Percentiles rank a stretch among this genome's conserved stretches.
Evolutionary conservation across 495 filamentous ascomycete genomes (phyloP).

Genomic region (Hypoxylon lienhwacheense): DNA sequence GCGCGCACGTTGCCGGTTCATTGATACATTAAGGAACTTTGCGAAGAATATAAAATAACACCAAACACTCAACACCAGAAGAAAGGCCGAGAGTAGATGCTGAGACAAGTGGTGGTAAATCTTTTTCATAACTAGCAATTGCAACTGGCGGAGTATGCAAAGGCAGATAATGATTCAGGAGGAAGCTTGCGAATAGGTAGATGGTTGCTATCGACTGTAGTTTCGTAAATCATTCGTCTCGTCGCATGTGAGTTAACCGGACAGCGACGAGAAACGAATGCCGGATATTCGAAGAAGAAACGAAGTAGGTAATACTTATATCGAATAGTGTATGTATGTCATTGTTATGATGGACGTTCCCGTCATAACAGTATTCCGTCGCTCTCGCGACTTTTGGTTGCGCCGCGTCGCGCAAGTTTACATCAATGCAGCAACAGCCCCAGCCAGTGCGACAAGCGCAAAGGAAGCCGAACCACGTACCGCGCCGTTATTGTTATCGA

Average conservation of each 20-base stretch:
- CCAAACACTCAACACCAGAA: slow-evolving; percentile 39
- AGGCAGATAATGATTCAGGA: slow-evolving; percentile 18
- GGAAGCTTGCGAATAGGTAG: slow-evolving; percentile 10
- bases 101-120: slow-evolving; percentile 22
- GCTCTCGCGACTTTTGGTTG: slow-evolving; percentile 13
- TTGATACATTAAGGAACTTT: slow-evolving; percentile 37
- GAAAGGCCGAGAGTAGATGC: slow-evolving; percentile 29
- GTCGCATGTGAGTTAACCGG: slow-evolving; percentile 35
- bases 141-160: slow-evolving; percentile 11
- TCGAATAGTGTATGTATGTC: slow-evolving; percentile 40
- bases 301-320: slow-evolving; percentile 47
- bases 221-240: slow-evolving; percentile 32
- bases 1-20: slow-evolving; percentile 26
- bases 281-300: slow-evolving; percentile 49
- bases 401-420: slow-evolving; percentile 34
- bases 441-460: slow-evolving; percentile 48
- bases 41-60: slow-evolving; percentile 26
- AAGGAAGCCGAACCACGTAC: slow-evolving; percentile 43
- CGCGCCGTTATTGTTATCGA: slow-evolving; percentile 40
- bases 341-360: slow-evolving; percentile 28
- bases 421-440: slow-evolving; percentile 49
- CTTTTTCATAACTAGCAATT: slow-evolving; percentile 8
- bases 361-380: slow-evolving; percentile 5
- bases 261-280: slow-evolving; percentile 31
- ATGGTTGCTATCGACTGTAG: slow-evolving; percentile 19